Evolutionary conservation across 371 early-diverging fungal species (phyloP), one percentile per base, ranked within the genome.

Genomic region (Blastocladiella emersonii): DNA sequence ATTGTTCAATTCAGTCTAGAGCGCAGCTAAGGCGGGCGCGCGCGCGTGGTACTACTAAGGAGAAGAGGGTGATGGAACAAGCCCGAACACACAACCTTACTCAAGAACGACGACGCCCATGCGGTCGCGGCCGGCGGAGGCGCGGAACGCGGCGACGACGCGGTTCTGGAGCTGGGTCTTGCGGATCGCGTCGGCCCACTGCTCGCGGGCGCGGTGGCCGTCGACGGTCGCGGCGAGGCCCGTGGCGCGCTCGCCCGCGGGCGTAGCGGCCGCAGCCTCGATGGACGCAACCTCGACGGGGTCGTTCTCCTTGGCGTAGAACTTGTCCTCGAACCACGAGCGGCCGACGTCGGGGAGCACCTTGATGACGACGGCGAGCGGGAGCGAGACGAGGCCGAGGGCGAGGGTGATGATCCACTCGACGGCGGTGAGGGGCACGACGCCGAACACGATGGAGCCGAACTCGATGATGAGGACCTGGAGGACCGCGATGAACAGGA

Each of bases 401-500:
- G 78, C 67, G 34, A 92, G 67, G 23, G 88, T 89, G 57, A 89
- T 67, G 6, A 79, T 65, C 98, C 98, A 97, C 68, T 92, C 92
- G 15, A 73, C 65, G 39, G 76, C 76, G 35, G 77, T 69, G 32
- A 94, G 74, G 1, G 81, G 81, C 6, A 75, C 77, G 0, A 92
- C 90, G 73, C 90, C 85, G 81, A 96, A 95, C 0, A 89, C 95
- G 57, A 80, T 78, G 34, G 90, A 86, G 59, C 93, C 93, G 79
- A 88, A 92, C 63, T 92, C 78, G 27, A 95, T 85, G 70, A 95
- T 92, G 62, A 89, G 63, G 55, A 82, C 75, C 72, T 97, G 96
- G 37, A 85, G 78, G 10, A 79, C 55, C 10, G 89, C 66, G 6
- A 88, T 88, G 32, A 81, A 68, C 0, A 91, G 65, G 61, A 89